Evolutionary conservation across 441 rosid species (phyloP), one percentile per base, ranked within the genome.

Genomic region (Aleurites moluccanus): DNA sequence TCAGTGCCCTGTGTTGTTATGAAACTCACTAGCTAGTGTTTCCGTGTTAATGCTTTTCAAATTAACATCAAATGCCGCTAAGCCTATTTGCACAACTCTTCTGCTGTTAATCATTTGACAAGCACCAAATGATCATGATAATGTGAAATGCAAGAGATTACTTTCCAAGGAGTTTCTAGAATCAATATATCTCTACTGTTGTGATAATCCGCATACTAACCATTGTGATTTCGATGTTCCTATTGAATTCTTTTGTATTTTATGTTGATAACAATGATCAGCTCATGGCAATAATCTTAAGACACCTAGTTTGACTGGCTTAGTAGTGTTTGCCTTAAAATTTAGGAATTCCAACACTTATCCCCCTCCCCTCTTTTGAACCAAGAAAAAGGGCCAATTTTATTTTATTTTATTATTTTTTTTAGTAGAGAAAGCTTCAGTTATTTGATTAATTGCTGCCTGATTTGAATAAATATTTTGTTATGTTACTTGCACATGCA

Each of bases 71-170:
- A n/a, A 27, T 10, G 38, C 28, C 14, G 25, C 13, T 38, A 45
- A 40, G 35, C 4, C 56, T 56, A 38, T 53, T 10, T 4, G 35
- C 13, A n/a, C 20, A 44, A 47, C 21, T 1, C 6, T 27, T 30
- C 71, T 67, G 21, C 38, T 28, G 71, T 67, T 40, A 67, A 53
- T 69, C 30, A 35, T 50, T 68, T 30, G 57, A 47, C 15, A 10
- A 30, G 72, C 35, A 49, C 60, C 44, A 23, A 15, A 15, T 30
- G 1, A 20, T n/a, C 27, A 52, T 27, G 44, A 52, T 68, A 30
- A 61, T 30, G 42, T 2, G 20, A 11, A 30, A 50, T 28, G 16
- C 18, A 18, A 30, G 18, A 69, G 47, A 33, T 69, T 69, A 33
- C n/a, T 52, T 35, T 2, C 45, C 40, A 15, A 69, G 15, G 33